Conservation (phyloP, 306 rosid species). For the Quercus bicolor region DNA sequence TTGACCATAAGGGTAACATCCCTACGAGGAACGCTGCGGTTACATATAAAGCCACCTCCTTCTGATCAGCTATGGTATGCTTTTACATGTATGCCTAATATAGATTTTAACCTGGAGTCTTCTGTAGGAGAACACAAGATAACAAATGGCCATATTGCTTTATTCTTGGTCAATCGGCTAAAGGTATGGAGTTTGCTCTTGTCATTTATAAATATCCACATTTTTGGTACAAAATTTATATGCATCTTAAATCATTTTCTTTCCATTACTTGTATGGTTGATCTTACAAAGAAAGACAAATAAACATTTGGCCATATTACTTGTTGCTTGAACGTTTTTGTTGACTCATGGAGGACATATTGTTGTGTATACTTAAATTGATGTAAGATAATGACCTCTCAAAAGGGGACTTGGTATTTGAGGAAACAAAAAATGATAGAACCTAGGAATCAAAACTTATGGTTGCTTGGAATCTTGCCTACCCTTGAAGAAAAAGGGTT, state of each 20-base stretch:
- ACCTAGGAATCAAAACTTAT: too few relatives aligned
- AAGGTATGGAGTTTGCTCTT: constrained; percentile 57
- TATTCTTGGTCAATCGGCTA: constrained; percentile 60
- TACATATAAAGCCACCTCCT: constrained; percentile 95
- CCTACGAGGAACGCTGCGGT: constrained; percentile 77
- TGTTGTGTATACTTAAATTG: neutral
- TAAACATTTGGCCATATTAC: too few relatives aligned
- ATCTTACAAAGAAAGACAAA: neutral
- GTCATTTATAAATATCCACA: neutral
- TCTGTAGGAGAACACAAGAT: constrained; percentile 83
- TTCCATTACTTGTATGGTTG: neutral
- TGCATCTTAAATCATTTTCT: neutral
- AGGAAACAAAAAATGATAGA: too few relatives aligned
- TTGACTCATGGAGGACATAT: neutral
- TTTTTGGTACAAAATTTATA: neutral
- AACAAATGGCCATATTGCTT: constrained; percentile 59
- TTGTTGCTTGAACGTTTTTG: neutral
- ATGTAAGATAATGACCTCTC: too few relatives aligned
- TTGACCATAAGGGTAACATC: constrained; percentile 73
- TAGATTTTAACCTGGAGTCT: constrained; percentile 76
- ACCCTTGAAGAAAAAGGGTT: too few relatives aligned
- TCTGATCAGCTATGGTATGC: constrained; percentile 85
- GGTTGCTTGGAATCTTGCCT: too few relatives aligned
- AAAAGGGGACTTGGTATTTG: too few relatives aligned
- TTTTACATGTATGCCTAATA: constrained; percentile 90